A percentile compares a stretch with the other conserved stretches of the same genome.
Evolutionary conservation across 2,329 filamentous ascomycete species (phyloP).

Genomic region (Parafenestella ontariensis): DNA sequence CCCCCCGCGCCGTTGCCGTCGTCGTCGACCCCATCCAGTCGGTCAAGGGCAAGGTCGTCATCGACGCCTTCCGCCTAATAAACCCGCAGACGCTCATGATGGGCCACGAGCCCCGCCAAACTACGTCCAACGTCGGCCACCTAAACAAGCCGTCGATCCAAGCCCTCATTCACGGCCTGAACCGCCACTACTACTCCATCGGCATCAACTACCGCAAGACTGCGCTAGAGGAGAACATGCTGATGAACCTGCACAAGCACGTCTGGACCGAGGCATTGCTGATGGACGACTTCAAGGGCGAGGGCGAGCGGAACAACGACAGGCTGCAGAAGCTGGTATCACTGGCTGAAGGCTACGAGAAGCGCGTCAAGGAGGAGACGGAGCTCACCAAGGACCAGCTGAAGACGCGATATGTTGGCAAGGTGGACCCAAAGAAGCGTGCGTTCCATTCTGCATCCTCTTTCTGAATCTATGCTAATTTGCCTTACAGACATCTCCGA

Average conservation of each 20-base stretch:
- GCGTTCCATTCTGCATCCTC: conserved; percentile 34
- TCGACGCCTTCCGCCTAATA: conserved; percentile 98
- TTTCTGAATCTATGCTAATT: conserved; percentile 20
- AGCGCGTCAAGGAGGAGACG: conserved; percentile 98
- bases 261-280: conserved; percentile 98
- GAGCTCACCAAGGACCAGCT: conserved; percentile 96
- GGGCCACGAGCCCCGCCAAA: conserved; percentile 96
- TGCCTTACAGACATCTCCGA: conserved; percentile 76
- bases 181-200: conserved; percentile 99
- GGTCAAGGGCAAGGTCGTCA: conserved; percentile 99
- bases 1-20: conserved; percentile 93
- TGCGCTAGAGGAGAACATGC: conserved; percentile 97
- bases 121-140: conserved; percentile 95
- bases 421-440: conserved; percentile 98
- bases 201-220: conserved; percentile 98
- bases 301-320: conserved; percentile 86
- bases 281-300: conserved; percentile 93
- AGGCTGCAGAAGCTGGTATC: conserved; percentile 84
- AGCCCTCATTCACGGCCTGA: conserved; percentile 95
- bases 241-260: conserved; percentile 99
- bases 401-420: conserved; percentile 98
- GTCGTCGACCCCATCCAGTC: conserved; percentile 99
- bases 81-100: conserved; percentile 98
- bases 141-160: conserved; percentile 99
- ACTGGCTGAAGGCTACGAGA: conserved; percentile 95